Evolutionary conservation across 257 asterid genomes (phyloP), one percentile per base, ranked within the genome.

Genomic region (Rehmannia glutinosa): DNA sequence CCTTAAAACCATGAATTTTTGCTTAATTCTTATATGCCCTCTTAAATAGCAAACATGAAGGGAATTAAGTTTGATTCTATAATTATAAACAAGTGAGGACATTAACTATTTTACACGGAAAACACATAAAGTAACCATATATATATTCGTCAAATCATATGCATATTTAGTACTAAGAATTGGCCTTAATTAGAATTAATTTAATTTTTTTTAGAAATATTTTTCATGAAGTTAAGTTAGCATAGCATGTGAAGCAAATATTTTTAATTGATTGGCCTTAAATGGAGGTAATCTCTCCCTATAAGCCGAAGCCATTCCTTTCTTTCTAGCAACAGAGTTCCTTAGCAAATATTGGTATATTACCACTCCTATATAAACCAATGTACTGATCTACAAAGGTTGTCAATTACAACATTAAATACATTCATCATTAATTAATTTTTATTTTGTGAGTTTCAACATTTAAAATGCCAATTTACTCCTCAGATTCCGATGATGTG

Each of bases 401-500:
- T 32, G 17, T 33, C 51, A 49, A 4, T 7, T 12, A 43, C 30
- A 1, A 21, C 57, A 50, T 10, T 13, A 5, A 53, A 21, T 27
- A 53, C 9, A 20, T n/a, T 49, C 35, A 51, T n/a, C n/a, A 21
- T 24, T 17, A 23, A 24, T 24, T 35, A 23, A 28, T 25, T 5
- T 13, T 43, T 9, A n/a, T 38, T 55, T 11, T 21, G 27, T 32
- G 6, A 35, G 6, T 46, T 38, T 45, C 3, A 28, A 7, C 5
- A 21, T 6, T 19, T 4, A 2, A 75, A 52, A 83, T 87, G 95
- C 78, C 93, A 11, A 76, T 62, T 43, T 81, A 73, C 41, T 83
- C 82, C 27, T 84, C 90, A 3, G 89, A 83, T 70, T 85, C 93
- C 21, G 94, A 82, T 33, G 94, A 79, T 24, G 74, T 38, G 1